phyloP scores from a whole-genome alignment of 1,139 yeast species.

The Yamadazyma epiphylla region DNA sequence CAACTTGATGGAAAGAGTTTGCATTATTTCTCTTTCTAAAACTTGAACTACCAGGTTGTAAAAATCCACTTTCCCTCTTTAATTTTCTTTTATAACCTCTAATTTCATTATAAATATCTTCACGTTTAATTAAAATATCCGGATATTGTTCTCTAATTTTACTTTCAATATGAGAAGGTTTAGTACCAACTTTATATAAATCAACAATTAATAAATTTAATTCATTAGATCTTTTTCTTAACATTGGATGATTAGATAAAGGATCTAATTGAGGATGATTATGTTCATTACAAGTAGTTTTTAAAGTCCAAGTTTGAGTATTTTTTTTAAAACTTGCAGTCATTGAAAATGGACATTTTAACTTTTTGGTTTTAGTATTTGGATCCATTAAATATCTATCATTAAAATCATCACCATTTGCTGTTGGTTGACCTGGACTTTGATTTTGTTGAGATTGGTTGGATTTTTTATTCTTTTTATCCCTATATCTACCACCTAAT shows the following conservation, averaged over 20 bases:
- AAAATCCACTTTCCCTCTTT: slow-evolving; percentile 36
- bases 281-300: slow-evolving; percentile 55
- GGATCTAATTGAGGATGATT: slow-evolving; percentile 60
- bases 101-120: slow-evolving; percentile 56
- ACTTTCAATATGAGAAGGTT: slow-evolving; percentile 54
- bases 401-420: slow-evolving; percentile 20
- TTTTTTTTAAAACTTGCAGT: slow-evolving; percentile 52
- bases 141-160: slow-evolving; percentile 53
- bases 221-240: slow-evolving; percentile 51
- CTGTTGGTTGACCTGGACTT: slow-evolving; percentile 11
- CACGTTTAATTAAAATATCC: slow-evolving; percentile 52
- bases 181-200: slow-evolving; percentile 52
- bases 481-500: slow-evolving; percentile 55
- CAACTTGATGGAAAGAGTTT: slow-evolving; percentile 28
- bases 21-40: slow-evolving; percentile 22
- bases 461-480: slow-evolving; percentile 40
- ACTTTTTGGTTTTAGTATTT: slow-evolving; percentile 47
- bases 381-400: slow-evolving; percentile 41
- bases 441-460: slow-evolving; percentile 26
- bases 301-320: slow-evolving; percentile 49
- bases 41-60: slow-evolving; percentile 11
- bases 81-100: slow-evolving; percentile 55
- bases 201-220: slow-evolving; percentile 51
- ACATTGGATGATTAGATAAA: slow-evolving; percentile 53
- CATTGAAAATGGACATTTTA: slow-evolving; percentile 57